Conservation (phyloP, 352 stramenopile genomes). For the Phytopythium cucurbitacearum region DNA sequence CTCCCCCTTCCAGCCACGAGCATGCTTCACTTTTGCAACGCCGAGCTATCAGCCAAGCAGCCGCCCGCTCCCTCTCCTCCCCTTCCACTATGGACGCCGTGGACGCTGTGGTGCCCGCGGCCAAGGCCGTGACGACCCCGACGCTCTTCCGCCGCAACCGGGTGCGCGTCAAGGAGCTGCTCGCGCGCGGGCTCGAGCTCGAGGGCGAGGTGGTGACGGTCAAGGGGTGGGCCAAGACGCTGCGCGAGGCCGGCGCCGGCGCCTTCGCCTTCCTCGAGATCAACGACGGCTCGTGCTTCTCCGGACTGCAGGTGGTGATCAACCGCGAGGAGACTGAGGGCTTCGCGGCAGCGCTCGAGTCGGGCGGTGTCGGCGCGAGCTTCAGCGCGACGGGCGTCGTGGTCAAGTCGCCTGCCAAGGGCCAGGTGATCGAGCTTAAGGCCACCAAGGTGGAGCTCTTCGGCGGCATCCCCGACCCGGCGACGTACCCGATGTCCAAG, state of each 20-base stretch:
- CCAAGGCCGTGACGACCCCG: conserved; percentile 33
- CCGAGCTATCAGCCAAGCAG: too few species aligned
- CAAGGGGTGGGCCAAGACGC: conserved; percentile 93
- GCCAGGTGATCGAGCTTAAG: conserved; percentile 92
- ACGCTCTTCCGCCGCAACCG: conserved; percentile 82
- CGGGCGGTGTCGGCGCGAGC: conserved; percentile 81
- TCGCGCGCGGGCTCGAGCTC: conserved; percentile 47
- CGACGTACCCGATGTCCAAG: conserved; percentile 92
- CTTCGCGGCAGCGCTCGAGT: conserved; percentile 74
- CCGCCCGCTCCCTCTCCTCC: too few species aligned
- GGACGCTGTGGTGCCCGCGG: conserved; percentile 44
- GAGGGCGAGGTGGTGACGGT: conserved; percentile 88
- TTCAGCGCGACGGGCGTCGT: conserved; percentile 83
- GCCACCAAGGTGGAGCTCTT: conserved; percentile 82
- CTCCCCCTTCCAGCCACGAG: background rate
- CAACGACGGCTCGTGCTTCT: conserved; percentile 92
- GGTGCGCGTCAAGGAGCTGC: conserved; percentile 81
- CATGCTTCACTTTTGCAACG: background rate
- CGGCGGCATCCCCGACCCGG: conserved; percentile 77
- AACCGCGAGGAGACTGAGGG: conserved; percentile 69
- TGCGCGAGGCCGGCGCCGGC: conserved; percentile 85
- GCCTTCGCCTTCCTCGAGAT: conserved; percentile 94
- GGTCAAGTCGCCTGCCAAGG: conserved; percentile 86
- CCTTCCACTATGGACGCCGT: conserved; percentile 10
- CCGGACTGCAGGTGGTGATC: conserved; percentile 87